These are phyloP conservation scores for Ceratocystis colombiana DNA, from an alignment of 2,329 filamentous ascomycete species.

Conservation along the genomic window DNA sequence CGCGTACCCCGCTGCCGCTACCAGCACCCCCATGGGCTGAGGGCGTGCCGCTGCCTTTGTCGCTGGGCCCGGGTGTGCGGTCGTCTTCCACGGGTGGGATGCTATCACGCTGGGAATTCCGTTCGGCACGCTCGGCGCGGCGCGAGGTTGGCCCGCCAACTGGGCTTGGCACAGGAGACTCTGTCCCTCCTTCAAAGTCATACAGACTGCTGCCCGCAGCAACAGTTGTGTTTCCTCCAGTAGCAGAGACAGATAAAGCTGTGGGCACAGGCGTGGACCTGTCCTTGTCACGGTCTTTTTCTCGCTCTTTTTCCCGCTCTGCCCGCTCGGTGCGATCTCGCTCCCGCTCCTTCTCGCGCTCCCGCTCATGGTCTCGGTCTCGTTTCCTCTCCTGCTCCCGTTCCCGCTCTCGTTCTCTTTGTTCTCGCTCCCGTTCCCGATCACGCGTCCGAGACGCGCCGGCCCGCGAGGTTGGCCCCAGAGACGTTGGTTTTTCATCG, in stretches of 20 bases:
- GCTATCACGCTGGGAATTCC: conserved; percentile 37
- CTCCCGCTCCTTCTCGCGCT: conserved; percentile 14
- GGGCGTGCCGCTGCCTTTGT: conserved; percentile 26
- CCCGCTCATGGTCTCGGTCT: conserved; percentile 14
- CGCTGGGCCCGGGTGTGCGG: conserved; percentile 43
- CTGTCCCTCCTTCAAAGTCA: conserved; percentile 38
- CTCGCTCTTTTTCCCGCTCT: conserved; percentile 27
- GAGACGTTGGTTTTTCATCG: conserved; percentile 8
- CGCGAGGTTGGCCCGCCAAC: conserved; percentile 30
- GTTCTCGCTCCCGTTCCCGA: conserved; percentile 23
- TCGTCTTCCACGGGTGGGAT: conserved; percentile 35
- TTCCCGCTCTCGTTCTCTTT: conserved; percentile 13
- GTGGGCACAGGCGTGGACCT: conserved; percentile 26
- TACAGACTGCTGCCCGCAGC: conserved; percentile 31
- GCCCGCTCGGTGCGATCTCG: conserved; percentile 3
- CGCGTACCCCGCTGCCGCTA: conserved; percentile 30
- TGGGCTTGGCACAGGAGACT: conserved; percentile 40
- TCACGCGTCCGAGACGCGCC: conserved; percentile 21
- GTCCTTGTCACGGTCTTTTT: conserved; percentile 28
- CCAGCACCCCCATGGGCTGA: conserved; percentile 30
- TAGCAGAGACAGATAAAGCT: neutral
- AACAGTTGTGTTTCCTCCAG: neutral
- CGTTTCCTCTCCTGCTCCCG: conserved; percentile 16
- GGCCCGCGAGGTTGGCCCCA: conserved; percentile 15
- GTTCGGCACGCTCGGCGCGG: conserved; percentile 32